Percentiles rank a stretch among this genome's conserved stretches.
phyloP scores from a whole-genome alignment of 2,329 filamentous ascomycete species.

The Grosmannia clavigera region DNA sequence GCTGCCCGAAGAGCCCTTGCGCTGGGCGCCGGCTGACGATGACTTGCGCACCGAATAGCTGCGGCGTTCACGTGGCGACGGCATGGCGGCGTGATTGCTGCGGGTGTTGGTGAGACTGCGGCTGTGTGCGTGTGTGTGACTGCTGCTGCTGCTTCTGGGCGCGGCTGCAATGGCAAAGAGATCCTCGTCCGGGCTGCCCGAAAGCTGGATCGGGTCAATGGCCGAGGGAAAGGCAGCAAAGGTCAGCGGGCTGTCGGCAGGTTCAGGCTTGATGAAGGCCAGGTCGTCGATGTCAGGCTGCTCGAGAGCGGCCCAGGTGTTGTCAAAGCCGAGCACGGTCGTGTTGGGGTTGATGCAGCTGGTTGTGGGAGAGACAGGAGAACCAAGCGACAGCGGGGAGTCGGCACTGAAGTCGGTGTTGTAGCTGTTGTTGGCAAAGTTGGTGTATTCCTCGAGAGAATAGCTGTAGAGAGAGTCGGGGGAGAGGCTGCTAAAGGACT shows the following conservation, averaged over 20 bases:
- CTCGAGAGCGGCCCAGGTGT: constrained; percentile 18
- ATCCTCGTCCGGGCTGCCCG: constrained; percentile 4
- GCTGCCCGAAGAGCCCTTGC: constrained; percentile 3
- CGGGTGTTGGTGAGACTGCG: not conserved
- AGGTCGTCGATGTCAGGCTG: constrained; percentile 16
- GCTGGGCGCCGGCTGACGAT: not conserved
- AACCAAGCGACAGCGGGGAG: constrained; percentile 22
- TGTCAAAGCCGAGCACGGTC: constrained; percentile 14
- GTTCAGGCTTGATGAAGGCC: constrained; percentile 19
- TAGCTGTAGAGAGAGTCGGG: constrained; percentile 15
- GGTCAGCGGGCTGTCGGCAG: constrained; percentile 18
- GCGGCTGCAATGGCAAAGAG: not conserved
- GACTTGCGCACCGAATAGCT: constrained; percentile 15
- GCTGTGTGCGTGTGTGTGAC: not conserved
- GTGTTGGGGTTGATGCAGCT: constrained; percentile 11
- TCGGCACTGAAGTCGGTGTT: constrained; percentile 21
- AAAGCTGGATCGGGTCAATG: constrained; percentile 23
- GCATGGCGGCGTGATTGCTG: not conserved
- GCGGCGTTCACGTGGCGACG: constrained; percentile 10
- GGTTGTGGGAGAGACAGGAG: constrained; percentile 19
- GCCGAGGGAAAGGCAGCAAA: constrained; percentile 16
- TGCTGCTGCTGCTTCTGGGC: not conserved
- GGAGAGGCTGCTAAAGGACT: constrained; percentile 15
- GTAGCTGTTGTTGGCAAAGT: constrained; percentile 9
- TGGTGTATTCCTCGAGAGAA: constrained; percentile 18